Conservation (phyloP, 495 filamentous ascomycete genomes). For the Tuber brumale region DNA sequence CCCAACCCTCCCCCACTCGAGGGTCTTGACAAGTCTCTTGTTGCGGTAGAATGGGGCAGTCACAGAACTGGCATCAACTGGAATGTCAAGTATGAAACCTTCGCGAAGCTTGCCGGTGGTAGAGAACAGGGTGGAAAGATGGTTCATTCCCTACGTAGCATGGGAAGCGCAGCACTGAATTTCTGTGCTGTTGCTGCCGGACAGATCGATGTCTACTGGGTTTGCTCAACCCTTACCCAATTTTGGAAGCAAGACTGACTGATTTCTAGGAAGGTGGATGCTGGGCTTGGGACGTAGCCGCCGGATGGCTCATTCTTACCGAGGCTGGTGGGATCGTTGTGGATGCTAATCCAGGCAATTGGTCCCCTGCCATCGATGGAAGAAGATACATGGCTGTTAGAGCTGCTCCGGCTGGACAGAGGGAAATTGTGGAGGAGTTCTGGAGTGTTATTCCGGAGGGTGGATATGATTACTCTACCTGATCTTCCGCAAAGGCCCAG, state of each 20-base stretch:
- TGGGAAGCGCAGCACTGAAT: conserved; percentile 80
- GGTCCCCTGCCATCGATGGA: conserved; percentile 67
- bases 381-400: conserved; percentile 74
- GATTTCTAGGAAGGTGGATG: conserved; percentile 63
- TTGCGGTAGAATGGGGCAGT: conserved; percentile 72
- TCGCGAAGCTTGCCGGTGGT: conserved; percentile 56
- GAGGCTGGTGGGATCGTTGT: conserved; percentile 81
- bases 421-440: conserved; percentile 72
- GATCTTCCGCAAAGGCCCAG: neutral
- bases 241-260: conserved; percentile 1
- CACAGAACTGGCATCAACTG: conserved; percentile 70
- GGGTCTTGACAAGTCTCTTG: conserved; percentile 56
- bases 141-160: conserved; percentile 69
- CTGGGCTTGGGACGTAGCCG: conserved; percentile 92
- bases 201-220: conserved; percentile 75
- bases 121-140: conserved; percentile 68
- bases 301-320: conserved; percentile 78
- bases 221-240: conserved; percentile 3
- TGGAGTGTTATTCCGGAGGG: conserved; percentile 57
- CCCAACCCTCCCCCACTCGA: conserved; percentile 50
- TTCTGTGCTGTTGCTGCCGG: conserved; percentile 74
- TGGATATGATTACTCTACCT: conserved; percentile 51
- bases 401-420: conserved; percentile 59
- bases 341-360: conserved; percentile 68
- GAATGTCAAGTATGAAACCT: conserved; percentile 63